A percentile compares a stretch with the other conserved stretches of the same genome.
Conservation (phyloP, 2,329 filamentous ascomycete genomes). For the Fusarium sp. region DNA sequence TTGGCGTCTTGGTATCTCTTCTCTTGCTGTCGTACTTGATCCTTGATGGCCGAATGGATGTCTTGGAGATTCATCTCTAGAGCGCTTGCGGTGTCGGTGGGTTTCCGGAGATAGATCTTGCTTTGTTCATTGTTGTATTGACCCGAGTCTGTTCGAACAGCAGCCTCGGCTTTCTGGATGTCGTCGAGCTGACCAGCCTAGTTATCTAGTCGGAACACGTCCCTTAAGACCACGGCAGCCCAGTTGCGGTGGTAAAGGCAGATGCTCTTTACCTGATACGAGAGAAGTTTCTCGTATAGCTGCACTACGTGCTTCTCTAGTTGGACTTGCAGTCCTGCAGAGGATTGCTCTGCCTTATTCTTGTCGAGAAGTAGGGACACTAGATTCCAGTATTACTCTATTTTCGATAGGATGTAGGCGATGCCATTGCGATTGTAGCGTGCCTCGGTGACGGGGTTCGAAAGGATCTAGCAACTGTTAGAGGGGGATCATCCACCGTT, state of each 20-base stretch:
- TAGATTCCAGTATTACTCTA: slow-evolving; percentile 56
- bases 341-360: slow-evolving; percentile 29
- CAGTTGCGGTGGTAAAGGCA: neutral
- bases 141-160: neutral
- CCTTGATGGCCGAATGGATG: neutral
- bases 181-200: neutral
- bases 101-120: neutral
- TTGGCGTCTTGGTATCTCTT: too few species aligned
- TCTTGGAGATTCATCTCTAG: neutral
- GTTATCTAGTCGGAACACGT: neutral
- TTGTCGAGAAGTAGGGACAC: slow-evolving; percentile 47
- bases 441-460: neutral
- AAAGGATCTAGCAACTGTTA: neutral
- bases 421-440: slow-evolving; percentile 50
- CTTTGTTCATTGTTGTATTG: slow-evolving; percentile 4
- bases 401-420: slow-evolving; percentile 51
- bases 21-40: too few species aligned
- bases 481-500: neutral
- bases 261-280: slow-evolving; percentile 1
- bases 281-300: slow-evolving; percentile 10
- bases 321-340: neutral
- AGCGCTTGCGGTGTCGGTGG: neutral
- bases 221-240: neutral
- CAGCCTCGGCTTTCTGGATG: neutral
- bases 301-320: neutral